Conservation (phyloP, 129 eudicot species). For the Pseudognaphalium luteoalbum region DNA sequence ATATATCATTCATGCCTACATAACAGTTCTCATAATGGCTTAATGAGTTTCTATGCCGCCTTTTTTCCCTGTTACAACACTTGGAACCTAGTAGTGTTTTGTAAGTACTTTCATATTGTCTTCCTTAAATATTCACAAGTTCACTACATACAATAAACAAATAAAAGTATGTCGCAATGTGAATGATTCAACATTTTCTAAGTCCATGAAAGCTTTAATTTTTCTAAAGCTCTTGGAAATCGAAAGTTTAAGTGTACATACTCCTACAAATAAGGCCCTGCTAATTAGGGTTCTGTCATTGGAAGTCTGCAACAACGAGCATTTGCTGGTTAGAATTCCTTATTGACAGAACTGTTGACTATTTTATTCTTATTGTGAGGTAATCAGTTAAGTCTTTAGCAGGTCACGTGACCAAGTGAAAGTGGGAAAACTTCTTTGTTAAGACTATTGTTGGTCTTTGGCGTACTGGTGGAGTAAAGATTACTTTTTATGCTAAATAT, state of each 20-base stretch:
- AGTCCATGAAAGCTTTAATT: constrained; percentile 42
- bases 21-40: constrained; percentile 92
- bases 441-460: too few relatives aligned
- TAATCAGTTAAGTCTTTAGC: constrained; percentile 23
- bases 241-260: constrained; percentile 52
- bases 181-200: constrained; percentile 26
- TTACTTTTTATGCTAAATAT: too few relatives aligned
- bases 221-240: constrained; percentile 48
- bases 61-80: constrained; percentile 83
- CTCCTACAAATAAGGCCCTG: constrained; percentile 28
- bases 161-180: constrained; percentile 28
- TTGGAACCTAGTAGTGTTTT: constrained; percentile 91
- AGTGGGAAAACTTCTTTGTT: constrained; percentile 91
- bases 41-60: constrained; percentile 88
- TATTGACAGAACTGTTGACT: constrained; percentile 6
- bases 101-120: constrained; percentile 51
- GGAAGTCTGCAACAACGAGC: constrained; percentile 60
- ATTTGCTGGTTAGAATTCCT: constrained; percentile 65
- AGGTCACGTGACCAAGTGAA: constrained; percentile 96
- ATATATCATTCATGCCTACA: constrained; percentile 52
- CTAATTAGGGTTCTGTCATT: constrained; percentile 69
- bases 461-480: too few relatives aligned
- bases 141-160: too few relatives aligned
- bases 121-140: constrained; percentile 8
- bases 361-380: background rate